Evolutionary conservation across 2,329 filamentous ascomycete genomes (phyloP).

Genomic region (Neoascochyta sp.): DNA sequence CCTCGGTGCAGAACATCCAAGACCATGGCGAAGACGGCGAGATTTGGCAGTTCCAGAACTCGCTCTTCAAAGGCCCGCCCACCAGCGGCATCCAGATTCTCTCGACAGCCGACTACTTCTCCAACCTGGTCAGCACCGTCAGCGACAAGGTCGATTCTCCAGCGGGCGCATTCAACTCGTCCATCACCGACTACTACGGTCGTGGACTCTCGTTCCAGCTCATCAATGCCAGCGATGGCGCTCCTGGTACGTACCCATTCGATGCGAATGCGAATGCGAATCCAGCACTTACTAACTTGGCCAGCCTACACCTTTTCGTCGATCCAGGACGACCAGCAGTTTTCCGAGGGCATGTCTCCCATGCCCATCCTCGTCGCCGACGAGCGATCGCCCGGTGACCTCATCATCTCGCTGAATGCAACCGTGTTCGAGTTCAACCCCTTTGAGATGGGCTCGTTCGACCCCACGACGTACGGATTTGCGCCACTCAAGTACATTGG

Average conservation of each 20-base stretch:
- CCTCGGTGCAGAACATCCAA: slow-evolving; percentile 58
- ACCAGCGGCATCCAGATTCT: slow-evolving; percentile 52
- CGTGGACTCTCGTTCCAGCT: slow-evolving; percentile 83
- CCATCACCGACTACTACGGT: slow-evolving; percentile 85
- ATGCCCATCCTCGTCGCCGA: slow-evolving; percentile 72
- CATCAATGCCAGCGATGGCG: slow-evolving; percentile 71
- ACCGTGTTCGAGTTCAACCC: slow-evolving; percentile 77
- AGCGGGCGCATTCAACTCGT: slow-evolving; percentile 56
- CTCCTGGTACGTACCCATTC: slow-evolving; percentile 50
- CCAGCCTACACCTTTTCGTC: slow-evolving; percentile 75
- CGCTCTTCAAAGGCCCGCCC: slow-evolving; percentile 58
- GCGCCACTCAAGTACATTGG: slow-evolving; percentile 68
- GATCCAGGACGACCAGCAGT: slow-evolving; percentile 61
- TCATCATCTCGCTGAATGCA: slow-evolving; percentile 63
- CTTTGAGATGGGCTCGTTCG: slow-evolving; percentile 73
- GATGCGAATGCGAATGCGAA: too few relatives aligned
- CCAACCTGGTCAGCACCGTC: slow-evolving; percentile 57
- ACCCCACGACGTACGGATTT: slow-evolving; percentile 69
- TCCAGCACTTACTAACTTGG: slow-evolving; percentile 59
- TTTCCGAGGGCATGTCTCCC: slow-evolving; percentile 60
- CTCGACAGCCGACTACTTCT: slow-evolving; percentile 60
- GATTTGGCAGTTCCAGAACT: slow-evolving; percentile 62
- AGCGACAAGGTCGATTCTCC: slow-evolving; percentile 59
- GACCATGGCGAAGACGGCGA: slow-evolving; percentile 44
- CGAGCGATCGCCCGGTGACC: slow-evolving; percentile 60